Evolutionary conservation across 1,284 basidiomycete species (phyloP).

Genomic region (Leccinum pseudoinsigne): DNA sequence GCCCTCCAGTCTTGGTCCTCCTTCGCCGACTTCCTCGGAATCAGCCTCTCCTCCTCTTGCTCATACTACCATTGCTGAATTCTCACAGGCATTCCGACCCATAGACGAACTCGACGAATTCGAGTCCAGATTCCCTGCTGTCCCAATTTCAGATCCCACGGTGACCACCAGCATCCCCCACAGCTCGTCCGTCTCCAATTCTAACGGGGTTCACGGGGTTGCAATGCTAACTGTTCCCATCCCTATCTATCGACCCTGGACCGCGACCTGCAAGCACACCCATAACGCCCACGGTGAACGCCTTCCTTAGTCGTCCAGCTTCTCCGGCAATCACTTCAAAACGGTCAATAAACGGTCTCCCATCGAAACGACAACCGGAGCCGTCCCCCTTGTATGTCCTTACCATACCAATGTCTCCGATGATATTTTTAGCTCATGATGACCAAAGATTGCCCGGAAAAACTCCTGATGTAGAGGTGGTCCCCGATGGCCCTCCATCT

Average conservation of each 20-base stretch:
- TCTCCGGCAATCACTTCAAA: slow-evolving; percentile 38
- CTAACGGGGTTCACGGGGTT: background rate
- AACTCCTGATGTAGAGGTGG: slow-evolving; percentile 11
- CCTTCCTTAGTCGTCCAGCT: slow-evolving; percentile 61
- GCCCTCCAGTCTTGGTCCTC: slow-evolving; percentile 66
- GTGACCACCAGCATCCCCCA: too few species aligned
- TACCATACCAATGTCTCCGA: background rate
- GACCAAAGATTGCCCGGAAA: slow-evolving; percentile 21
- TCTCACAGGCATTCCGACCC: slow-evolving; percentile 64
- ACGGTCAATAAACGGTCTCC: slow-evolving; percentile 24
- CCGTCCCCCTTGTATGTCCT: slow-evolving; percentile 21
- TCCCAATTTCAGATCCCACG: slow-evolving; percentile 32
- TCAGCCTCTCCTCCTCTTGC: slow-evolving; percentile 48
- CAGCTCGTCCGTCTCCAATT: too few species aligned
- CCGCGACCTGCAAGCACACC: slow-evolving; percentile 73
- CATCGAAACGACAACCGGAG: slow-evolving; percentile 22
- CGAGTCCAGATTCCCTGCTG: slow-evolving; percentile 48
- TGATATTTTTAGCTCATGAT: slow-evolving; percentile 16
- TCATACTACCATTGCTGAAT: slow-evolving; percentile 48
- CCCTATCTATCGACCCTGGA: slow-evolving; percentile 53
- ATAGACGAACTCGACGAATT: slow-evolving; percentile 73
- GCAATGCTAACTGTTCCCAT: slow-evolving; percentile 40
- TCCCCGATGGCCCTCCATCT: slow-evolving; percentile 33
- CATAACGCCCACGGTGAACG: slow-evolving; percentile 55
- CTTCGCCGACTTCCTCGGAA: slow-evolving; percentile 66